These are phyloP conservation scores for Yamadazyma triangularis DNA, from an alignment of 1,139 yeast genomes.

Conservation along the genomic window DNA sequence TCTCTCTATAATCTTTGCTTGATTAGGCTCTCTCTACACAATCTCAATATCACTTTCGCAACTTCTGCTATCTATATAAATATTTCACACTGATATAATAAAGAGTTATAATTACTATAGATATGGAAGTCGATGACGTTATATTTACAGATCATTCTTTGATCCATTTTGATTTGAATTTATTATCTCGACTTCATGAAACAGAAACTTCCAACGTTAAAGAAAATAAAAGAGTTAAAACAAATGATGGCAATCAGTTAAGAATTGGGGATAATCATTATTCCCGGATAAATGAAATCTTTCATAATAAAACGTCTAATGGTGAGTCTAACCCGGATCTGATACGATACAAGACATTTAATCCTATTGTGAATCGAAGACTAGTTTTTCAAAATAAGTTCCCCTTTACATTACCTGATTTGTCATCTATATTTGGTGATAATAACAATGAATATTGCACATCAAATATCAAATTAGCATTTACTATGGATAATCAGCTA, in stretches of 20 bases:
- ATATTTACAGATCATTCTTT: background rate
- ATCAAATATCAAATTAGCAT: slow-evolving; percentile 5
- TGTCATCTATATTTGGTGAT: slow-evolving; percentile 1
- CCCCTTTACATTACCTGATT: background rate
- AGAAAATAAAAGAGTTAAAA: slow-evolving; percentile 3
- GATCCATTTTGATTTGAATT: background rate
- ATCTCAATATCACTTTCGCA: too few relatives aligned
- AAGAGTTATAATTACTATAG: too few relatives aligned
- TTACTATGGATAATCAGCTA: slow-evolving; percentile 5
- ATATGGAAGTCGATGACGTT: too few relatives aligned
- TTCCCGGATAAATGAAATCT: slow-evolving; percentile 6
- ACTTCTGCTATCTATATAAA: too few relatives aligned
- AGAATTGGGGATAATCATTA: slow-evolving; percentile 6
- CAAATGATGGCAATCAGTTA: slow-evolving; percentile 5
- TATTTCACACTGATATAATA: too few relatives aligned
- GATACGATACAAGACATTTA: slow-evolving; percentile 9
- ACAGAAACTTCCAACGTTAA: background rate
- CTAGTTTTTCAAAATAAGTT: slow-evolving; percentile 3
- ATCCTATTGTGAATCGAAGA: slow-evolving; percentile 7
- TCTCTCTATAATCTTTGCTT: too few relatives aligned
- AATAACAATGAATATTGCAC: background rate
- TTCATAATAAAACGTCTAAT: slow-evolving; percentile 6
- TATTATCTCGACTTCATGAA: background rate
- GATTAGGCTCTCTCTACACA: too few relatives aligned
- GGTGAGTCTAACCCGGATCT: slow-evolving; percentile 8